phyloP scores from a whole-genome alignment of 2,329 filamentous ascomycete genomes.

The Venturia aucupariae region DNA sequence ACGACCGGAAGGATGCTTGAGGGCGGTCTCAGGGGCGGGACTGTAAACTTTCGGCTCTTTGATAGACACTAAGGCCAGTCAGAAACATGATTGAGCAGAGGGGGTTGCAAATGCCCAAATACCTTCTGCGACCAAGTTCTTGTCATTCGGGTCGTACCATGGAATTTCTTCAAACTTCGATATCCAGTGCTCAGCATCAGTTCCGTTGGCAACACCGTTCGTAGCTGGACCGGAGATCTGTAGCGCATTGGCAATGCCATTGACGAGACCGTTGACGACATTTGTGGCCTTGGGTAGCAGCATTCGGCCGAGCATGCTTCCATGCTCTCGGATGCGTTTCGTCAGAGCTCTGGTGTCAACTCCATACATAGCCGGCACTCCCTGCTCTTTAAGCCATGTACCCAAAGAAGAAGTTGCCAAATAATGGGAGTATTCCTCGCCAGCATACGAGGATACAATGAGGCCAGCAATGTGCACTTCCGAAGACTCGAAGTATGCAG shows the following conservation, averaged over 20 bases:
- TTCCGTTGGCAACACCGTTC: constrained; percentile 27
- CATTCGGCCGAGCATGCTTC: constrained; percentile 92
- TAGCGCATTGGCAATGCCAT: constrained; percentile 31
- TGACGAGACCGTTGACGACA: constrained; percentile 19
- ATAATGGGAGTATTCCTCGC: constrained; percentile 92
- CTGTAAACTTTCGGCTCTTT: constrained; percentile 78
- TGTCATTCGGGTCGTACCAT: constrained; percentile 86
- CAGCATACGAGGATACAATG: constrained; percentile 82
- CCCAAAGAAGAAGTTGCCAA: constrained; percentile 84
- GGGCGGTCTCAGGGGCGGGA: constrained; percentile 58
- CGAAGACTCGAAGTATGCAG: constrained; percentile 85
- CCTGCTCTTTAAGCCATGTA: constrained; percentile 93
- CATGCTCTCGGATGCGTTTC: constrained; percentile 86
- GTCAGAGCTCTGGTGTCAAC: constrained; percentile 91
- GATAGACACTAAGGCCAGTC: constrained; percentile 67
- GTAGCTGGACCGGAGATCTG: constrained; percentile 22
- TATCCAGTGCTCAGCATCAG: constrained; percentile 37
- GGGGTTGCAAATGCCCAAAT: constrained; percentile 33
- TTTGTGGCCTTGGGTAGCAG: constrained; percentile 49
- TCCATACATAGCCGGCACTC: constrained; percentile 85
- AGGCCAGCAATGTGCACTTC: constrained; percentile 92
- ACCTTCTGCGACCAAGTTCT: constrained; percentile 93
- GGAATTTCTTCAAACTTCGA: constrained; percentile 66
- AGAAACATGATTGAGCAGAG: constrained; percentile 14
- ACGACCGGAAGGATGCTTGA: constrained; percentile 83